Conservation (phyloP, 2,329 filamentous ascomycete genomes). For the Colletotrichum tamarilloi region DNA sequence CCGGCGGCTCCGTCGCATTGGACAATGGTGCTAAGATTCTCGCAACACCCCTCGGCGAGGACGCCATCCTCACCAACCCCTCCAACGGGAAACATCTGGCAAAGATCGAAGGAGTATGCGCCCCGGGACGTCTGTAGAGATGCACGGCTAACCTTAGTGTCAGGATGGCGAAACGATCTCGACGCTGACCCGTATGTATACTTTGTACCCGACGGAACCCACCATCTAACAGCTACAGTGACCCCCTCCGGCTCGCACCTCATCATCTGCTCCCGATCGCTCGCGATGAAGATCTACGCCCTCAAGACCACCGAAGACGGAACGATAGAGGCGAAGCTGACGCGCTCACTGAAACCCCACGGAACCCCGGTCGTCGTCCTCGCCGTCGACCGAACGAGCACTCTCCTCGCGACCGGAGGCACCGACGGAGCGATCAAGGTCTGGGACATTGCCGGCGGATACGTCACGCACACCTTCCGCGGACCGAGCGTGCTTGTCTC, state of each 20-base stretch:
- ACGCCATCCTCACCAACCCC: conserved; percentile 88
- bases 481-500: conserved; percentile 93
- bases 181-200: conserved; percentile 51
- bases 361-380: conserved; percentile 88
- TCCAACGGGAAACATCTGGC: conserved; percentile 84
- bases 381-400: conserved; percentile 87
- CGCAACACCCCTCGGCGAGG: conserved; percentile 90
- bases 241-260: conserved; percentile 90
- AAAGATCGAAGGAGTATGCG: conserved; percentile 83
- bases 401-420: conserved; percentile 89
- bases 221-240: conserved; percentile 61
- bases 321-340: conserved; percentile 72
- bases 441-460: conserved; percentile 93
- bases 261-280: conserved; percentile 91
- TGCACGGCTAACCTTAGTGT: conserved; percentile 38
- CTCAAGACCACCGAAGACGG: conserved; percentile 70
- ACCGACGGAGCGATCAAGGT: conserved; percentile 96
- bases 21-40: conserved; percentile 85
- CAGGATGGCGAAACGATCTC: conserved; percentile 86
- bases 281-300: conserved; percentile 92
- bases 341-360: conserved; percentile 89
- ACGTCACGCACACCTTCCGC: conserved; percentile 93
- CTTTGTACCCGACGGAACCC: background rate
- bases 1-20: conserved; percentile 87
- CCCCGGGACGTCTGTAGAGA: conserved; percentile 25